These are phyloP conservation scores for Blastobotrys persicus DNA, from an alignment of 1,139 yeast species.

Conservation along the genomic window DNA sequence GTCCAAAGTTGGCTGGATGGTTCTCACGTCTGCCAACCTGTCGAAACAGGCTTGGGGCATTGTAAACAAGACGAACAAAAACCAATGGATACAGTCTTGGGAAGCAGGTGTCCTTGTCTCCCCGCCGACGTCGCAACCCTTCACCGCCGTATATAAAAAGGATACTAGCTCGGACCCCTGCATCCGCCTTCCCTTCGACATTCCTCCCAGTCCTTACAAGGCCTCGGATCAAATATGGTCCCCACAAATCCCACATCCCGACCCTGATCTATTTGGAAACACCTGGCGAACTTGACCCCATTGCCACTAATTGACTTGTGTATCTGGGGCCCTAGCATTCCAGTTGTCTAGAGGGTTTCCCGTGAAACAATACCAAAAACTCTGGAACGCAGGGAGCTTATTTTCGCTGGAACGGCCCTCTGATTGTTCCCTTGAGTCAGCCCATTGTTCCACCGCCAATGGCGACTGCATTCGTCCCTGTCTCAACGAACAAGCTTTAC, in stretches of 20 bases:
- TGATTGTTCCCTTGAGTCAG: too few relatives aligned
- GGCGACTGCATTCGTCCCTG: too few relatives aligned
- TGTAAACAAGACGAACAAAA: conserved; percentile 19
- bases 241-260: not conserved
- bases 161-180: not conserved
- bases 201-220: not conserved
- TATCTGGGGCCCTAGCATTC: too few relatives aligned
- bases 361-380: too few relatives aligned
- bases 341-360: too few relatives aligned
- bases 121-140: conserved; percentile 15
- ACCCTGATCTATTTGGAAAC: not conserved
- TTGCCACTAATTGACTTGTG: too few relatives aligned
- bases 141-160: not conserved
- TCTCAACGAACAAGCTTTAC: too few relatives aligned
- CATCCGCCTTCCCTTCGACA: not conserved
- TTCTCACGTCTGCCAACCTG: conserved; percentile 38
- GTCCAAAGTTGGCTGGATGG: conserved; percentile 30
- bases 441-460: too few relatives aligned
- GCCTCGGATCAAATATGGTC: not conserved
- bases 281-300: too few relatives aligned
- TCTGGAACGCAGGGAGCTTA: too few relatives aligned
- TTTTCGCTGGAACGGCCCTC: too few relatives aligned
- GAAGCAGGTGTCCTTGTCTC: conserved; percentile 36
- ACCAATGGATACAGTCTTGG: conserved; percentile 34
- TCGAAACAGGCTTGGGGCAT: conserved; percentile 40